These are phyloP conservation scores for Neofusicoccum umdonicola DNA, from an alignment of 2,329 filamentous ascomycete genomes.

Conservation along the genomic window DNA sequence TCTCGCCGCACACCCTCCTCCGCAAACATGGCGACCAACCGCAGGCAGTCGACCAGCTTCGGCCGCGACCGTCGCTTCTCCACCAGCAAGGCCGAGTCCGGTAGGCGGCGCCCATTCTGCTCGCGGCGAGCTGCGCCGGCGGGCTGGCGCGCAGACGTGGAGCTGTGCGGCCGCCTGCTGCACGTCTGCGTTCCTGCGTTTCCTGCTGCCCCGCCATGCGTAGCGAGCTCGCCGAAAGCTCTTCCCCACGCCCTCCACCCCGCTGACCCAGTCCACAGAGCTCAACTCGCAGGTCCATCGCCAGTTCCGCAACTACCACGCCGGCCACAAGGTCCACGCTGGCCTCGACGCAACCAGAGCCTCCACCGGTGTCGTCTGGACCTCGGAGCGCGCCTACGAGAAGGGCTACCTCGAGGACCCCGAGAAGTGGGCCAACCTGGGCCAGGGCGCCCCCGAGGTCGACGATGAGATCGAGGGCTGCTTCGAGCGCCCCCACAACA, in stretches of 20 bases:
- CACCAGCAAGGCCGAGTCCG: constrained; percentile 15
- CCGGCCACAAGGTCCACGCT: constrained; percentile 86
- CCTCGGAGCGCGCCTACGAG: constrained; percentile 80
- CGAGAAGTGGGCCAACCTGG: constrained; percentile 84
- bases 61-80: constrained; percentile 17
- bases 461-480: constrained; percentile 89
- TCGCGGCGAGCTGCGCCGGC: background rate
- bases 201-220: background rate
- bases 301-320: constrained; percentile 85
- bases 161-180: background rate
- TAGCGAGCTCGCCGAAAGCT: background rate
- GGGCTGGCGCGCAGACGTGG: background rate
- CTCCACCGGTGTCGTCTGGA: constrained; percentile 94
- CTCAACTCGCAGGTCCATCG: constrained; percentile 79
- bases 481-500: constrained; percentile 75
- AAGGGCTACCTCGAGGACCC: constrained; percentile 85
- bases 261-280: constrained; percentile 52
- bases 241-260: background rate
- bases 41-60: constrained; percentile 15
- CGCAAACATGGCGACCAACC: constrained; percentile 10
- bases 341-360: constrained; percentile 85
- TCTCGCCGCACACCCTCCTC: background rate
- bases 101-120: background rate
- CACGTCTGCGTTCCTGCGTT: background rate
- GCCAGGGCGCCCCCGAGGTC: constrained; percentile 90